A percentile compares a stretch with the other conserved stretches of the same genome.
phyloP scores from a whole-genome alignment of 495 filamentous ascomycete genomes.

The Penicillium malachiteum region DNA sequence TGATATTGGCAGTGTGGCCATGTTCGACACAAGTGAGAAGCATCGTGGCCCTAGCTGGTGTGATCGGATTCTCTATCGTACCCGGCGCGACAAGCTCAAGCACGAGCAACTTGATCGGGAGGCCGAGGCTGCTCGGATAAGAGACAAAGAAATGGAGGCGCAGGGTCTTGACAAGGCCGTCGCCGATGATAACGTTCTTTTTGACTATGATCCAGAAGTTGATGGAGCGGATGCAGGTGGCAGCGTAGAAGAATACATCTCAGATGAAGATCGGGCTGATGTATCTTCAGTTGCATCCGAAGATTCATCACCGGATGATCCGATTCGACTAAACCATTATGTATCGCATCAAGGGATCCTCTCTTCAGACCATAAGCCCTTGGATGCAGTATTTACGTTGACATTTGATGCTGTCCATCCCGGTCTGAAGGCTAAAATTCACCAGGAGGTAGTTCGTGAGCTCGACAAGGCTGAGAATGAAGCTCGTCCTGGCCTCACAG shows the following conservation, averaged over 20 bases:
- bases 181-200: conserved; percentile 81
- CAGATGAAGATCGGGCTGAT: conserved; percentile 27
- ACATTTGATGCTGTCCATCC: conserved; percentile 82
- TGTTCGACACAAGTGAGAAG: conserved; percentile 95
- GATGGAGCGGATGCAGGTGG: conserved; percentile 48
- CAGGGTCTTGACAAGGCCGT: conserved; percentile 71
- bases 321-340: conserved; percentile 72
- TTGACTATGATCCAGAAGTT: conserved; percentile 85
- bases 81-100: conserved; percentile 64
- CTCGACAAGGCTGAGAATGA: conserved; percentile 94
- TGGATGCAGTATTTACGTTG: conserved; percentile 76
- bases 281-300: conserved; percentile 16
- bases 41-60: conserved; percentile 93
- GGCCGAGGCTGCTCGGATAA: conserved; percentile 63
- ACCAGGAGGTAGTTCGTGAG: conserved; percentile 83
- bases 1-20: conserved; percentile 87
- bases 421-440: conserved; percentile 75
- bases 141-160: conserved; percentile 81
- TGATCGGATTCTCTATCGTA: conserved; percentile 89
- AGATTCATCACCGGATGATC: conserved; percentile 27
- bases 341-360: conserved; percentile 82
- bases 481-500: conserved; percentile 75
- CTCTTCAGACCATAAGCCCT: conserved; percentile 94
- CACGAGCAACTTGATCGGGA: conserved; percentile 68
- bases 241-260: conserved; percentile 57